phyloP scores from a whole-genome alignment of 306 rosid genomes.

The Fagus sylvatica region DNA sequence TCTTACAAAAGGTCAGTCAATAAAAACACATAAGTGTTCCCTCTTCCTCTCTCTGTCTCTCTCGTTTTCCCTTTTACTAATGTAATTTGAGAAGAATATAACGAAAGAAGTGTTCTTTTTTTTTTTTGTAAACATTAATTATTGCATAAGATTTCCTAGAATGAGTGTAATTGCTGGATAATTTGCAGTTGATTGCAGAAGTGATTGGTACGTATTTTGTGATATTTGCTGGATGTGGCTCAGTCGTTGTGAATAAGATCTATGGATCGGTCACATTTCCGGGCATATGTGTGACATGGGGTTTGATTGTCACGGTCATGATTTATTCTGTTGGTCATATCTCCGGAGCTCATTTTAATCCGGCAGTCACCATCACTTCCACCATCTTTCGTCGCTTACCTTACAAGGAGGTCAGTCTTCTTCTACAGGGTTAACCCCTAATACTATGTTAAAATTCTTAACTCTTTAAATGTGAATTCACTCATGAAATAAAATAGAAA shows the following conservation, averaged over 20 bases:
- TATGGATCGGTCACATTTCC: slow-evolving; percentile 36
- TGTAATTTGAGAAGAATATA: no score
- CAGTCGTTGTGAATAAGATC: slow-evolving; percentile 36
- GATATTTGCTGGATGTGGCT: slow-evolving; percentile 39
- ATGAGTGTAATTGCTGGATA: not conserved
- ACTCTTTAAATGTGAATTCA: no score
- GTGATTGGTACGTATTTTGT: slow-evolving; percentile 38
- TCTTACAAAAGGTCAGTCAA: slow-evolving; percentile 25
- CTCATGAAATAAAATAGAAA: no score
- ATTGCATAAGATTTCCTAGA: not conserved
- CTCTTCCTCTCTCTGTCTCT: not conserved
- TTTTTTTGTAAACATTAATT: no score
- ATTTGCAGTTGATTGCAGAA: slow-evolving; percentile 37
- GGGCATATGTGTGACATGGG: slow-evolving; percentile 40
- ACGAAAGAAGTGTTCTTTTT: no score
- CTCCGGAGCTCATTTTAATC: slow-evolving; percentile 46
- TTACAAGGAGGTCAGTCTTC: slow-evolving; percentile 11
- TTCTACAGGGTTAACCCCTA: not conserved
- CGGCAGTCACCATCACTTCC: slow-evolving; percentile 34
- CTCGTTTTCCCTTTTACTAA: not conserved
- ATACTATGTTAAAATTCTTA: no score
- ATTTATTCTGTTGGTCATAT: slow-evolving; percentile 37
- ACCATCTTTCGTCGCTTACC: slow-evolving; percentile 33
- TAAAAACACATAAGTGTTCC: no score
- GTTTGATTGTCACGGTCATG: slow-evolving; percentile 43